phyloP scores from a whole-genome alignment of 345 rosid species.

The Bretschneidera sinensis region DNA sequence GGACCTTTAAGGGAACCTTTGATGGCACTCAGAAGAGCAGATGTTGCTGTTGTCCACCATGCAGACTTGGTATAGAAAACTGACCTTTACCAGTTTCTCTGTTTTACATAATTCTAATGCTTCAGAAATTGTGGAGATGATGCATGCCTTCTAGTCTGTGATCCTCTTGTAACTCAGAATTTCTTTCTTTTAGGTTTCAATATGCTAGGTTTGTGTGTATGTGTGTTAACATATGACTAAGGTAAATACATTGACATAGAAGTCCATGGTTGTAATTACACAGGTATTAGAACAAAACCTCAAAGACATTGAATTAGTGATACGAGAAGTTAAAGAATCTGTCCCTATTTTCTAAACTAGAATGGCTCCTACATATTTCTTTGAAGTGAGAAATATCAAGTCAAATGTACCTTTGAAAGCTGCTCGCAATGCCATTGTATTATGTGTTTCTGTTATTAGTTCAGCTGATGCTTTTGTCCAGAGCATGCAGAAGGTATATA shows the following conservation, averaged over 20 bases:
- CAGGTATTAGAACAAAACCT: slow-evolving; percentile 49
- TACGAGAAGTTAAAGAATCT: slow-evolving; percentile 44
- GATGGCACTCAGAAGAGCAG: slow-evolving; percentile 54
- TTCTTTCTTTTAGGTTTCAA: too few species aligned
- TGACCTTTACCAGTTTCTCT: not conserved
- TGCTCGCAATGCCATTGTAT: slow-evolving; percentile 27
- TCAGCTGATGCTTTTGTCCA: slow-evolving; percentile 63
- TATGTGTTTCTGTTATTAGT: slow-evolving; percentile 79
- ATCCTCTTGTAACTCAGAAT: not conserved
- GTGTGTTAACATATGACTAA: not conserved
- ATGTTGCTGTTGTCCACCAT: slow-evolving; percentile 62
- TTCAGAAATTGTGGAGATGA: not conserved
- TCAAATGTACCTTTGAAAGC: slow-evolving; percentile 34
- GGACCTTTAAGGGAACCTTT: slow-evolving; percentile 88
- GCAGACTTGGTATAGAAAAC: slow-evolving; percentile 48
- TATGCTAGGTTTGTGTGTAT: not conserved
- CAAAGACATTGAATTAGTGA: slow-evolving; percentile 35
- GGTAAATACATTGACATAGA: slow-evolving; percentile 7
- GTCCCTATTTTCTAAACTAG: slow-evolving; percentile 51
- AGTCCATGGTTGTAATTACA: slow-evolving; percentile 16
- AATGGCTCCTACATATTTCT: slow-evolving; percentile 57
- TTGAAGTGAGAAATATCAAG: slow-evolving; percentile 38
- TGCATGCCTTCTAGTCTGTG: not conserved
- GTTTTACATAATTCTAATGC: slow-evolving; percentile 1
- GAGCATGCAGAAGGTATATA: slow-evolving; percentile 42